Conservation (phyloP, 768 basidiomycete genomes). For the Termitomyces titanicus region DNA sequence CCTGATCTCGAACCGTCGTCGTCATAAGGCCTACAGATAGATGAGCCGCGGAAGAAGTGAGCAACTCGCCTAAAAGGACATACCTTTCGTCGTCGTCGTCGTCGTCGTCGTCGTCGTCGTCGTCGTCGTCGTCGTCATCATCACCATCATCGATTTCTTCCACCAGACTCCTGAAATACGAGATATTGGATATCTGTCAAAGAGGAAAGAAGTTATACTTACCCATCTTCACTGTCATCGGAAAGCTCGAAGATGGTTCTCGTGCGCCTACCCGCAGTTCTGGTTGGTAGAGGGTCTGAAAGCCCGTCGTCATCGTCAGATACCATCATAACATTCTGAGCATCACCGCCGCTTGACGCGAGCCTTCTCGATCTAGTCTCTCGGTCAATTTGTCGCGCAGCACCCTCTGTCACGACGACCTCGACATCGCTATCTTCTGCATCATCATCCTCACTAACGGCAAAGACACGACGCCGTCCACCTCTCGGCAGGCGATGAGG, state of each 20-base stretch:
- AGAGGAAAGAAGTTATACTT: not conserved
- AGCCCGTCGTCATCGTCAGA: slow-evolving; percentile 4
- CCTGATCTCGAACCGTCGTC: slow-evolving; percentile 13
- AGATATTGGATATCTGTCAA: not conserved
- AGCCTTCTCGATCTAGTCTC: not conserved
- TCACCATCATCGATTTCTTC: not conserved
- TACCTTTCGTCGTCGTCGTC: not conserved
- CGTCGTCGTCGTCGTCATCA: not conserved
- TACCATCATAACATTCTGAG: not conserved
- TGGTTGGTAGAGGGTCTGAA: not conserved
- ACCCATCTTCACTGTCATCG: slow-evolving; percentile 8
- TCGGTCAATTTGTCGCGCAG: not conserved
- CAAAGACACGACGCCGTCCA: not conserved
- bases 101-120: not conserved
- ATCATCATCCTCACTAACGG: not conserved
- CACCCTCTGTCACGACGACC: not conserved
- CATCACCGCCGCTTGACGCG: not conserved
- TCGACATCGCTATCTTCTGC: slow-evolving; percentile 1
- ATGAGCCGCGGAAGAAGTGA: not conserved
- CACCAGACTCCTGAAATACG: not conserved
- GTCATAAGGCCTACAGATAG: not conserved
- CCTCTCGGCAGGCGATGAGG: not conserved
- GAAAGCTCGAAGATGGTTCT: not conserved
- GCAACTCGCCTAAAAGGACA: too few relatives aligned
- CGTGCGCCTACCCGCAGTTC: not conserved